Evolutionary conservation across 1,139 yeast species (phyloP).

Genomic region (Kodamaea sp.): DNA sequence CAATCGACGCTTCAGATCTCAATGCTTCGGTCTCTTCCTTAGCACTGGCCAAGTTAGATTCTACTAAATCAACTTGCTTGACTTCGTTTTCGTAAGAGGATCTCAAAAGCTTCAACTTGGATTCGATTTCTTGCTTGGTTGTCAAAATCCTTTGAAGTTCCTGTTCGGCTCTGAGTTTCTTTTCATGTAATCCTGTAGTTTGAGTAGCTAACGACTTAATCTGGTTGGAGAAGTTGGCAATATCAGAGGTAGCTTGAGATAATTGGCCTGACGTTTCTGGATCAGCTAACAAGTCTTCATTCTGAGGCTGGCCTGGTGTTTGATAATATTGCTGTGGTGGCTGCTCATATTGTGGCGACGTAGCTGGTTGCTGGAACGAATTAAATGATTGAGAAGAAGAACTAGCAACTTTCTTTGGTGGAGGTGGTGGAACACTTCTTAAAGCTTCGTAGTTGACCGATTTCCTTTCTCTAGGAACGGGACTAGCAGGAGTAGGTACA

Average conservation of each 20-base stretch:
- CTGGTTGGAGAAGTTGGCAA: conserved; percentile 86
- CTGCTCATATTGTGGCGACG: conserved; percentile 5
- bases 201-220: conserved; percentile 76
- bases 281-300: conserved; percentile 58
- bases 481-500: conserved; percentile 9
- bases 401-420: conserved; percentile 20
- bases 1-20: conserved; percentile 71
- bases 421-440: conserved; percentile 52
- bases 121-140: conserved; percentile 70
- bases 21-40: conserved; percentile 71
- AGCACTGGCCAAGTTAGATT: conserved; percentile 56
- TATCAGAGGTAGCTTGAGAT: conserved; percentile 78
- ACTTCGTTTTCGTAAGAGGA: conserved; percentile 78
- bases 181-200: conserved; percentile 68
- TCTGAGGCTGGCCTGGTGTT: conserved; percentile 15
- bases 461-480: conserved; percentile 16
- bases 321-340: conserved; percentile 3
- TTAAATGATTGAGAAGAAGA: conserved; percentile 4
- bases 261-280: conserved; percentile 64
- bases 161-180: conserved; percentile 71
- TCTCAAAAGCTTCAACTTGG: conserved; percentile 65
- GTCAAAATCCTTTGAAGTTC: conserved; percentile 68
- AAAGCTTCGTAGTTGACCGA: conserved; percentile 48
- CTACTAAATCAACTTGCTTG: conserved; percentile 70
- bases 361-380: conserved; percentile 4